A percentile compares a stretch with the other conserved stretches of the same genome.
Conservation (phyloP, 1,284 basidiomycete species). For the Melampsora americana region DNA sequence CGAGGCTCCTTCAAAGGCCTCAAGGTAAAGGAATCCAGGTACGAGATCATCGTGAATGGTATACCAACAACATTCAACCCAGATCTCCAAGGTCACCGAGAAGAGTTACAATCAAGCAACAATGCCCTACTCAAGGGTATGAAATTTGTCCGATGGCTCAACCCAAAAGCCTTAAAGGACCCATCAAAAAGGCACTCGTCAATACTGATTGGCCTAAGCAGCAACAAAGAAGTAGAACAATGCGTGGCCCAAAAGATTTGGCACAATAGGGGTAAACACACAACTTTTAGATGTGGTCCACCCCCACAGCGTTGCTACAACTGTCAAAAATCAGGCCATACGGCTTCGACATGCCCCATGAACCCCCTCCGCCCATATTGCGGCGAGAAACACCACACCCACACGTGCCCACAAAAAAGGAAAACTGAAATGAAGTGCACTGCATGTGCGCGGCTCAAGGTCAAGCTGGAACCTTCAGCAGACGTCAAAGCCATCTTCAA, state of each 20-base stretch:
- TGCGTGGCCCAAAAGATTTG: background rate
- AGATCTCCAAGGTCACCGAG: background rate
- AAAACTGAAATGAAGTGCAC: background rate
- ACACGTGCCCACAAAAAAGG: background rate
- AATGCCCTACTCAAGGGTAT: background rate
- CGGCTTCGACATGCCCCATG: background rate
- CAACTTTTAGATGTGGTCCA: background rate
- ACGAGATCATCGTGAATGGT: background rate
- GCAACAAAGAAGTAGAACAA: background rate
- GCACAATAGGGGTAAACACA: background rate
- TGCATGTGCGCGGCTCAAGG: background rate
- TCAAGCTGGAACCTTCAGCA: background rate
- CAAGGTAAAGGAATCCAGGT: background rate
- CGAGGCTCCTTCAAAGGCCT: background rate
- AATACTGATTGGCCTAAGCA: background rate
- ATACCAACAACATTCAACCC: background rate
- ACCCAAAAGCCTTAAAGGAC: background rate
- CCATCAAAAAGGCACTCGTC: background rate
- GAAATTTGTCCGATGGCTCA: background rate
- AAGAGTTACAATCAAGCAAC: background rate
- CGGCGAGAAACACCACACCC: background rate
- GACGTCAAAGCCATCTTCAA: background rate
- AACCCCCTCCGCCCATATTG: background rate
- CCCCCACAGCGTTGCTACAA: background rate
- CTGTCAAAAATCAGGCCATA: background rate